Evolutionary conservation across 176 grass and related monocot genomes (phyloP).

Genomic region (Typha latifolia): DNA sequence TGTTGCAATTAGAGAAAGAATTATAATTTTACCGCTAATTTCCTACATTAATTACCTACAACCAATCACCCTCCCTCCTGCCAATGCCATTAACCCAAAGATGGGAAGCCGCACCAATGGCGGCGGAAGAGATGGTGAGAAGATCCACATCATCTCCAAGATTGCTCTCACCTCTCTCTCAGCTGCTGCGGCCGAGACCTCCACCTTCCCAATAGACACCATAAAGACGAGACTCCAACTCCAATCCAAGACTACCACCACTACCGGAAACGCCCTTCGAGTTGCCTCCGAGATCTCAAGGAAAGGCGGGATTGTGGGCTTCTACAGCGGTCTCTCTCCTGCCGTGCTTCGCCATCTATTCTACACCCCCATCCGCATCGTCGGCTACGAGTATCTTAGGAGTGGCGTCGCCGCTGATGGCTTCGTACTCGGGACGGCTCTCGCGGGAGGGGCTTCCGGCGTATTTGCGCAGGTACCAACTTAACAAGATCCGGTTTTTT

Average conservation of each 20-base stretch:
- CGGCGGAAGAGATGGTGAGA: not conserved
- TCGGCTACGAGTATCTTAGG: conserved; percentile 66
- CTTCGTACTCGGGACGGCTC: conserved; percentile 40
- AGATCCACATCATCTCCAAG: conserved; percentile 29
- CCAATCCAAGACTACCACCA: conserved; percentile 11
- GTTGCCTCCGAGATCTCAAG: conserved; percentile 54
- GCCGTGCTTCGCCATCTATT: conserved; percentile 70
- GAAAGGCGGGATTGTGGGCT: conserved; percentile 30
- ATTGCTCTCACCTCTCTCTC: conserved; percentile 51
- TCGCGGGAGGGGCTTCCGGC: conserved; percentile 63
- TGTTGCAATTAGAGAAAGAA: no score
- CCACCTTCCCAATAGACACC: conserved; percentile 75
- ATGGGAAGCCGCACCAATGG: no score
- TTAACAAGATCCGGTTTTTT: not conserved
- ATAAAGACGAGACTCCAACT: conserved; percentile 77
- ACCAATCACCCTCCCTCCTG: no score
- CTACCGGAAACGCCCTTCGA: conserved; percentile 22
- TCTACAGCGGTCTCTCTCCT: conserved; percentile 62
- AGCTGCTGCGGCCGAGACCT: conserved; percentile 47
- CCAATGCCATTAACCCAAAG: no score
- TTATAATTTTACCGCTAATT: no score
- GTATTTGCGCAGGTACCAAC: conserved; percentile 49
- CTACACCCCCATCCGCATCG: conserved; percentile 73
- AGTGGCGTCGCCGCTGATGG: conserved; percentile 24
- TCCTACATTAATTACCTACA: no score